Evolutionary conservation across 2,329 filamentous ascomycete species (phyloP), one percentile per base, ranked within the genome.

Genomic region (Talaromyces marneffei): DNA sequence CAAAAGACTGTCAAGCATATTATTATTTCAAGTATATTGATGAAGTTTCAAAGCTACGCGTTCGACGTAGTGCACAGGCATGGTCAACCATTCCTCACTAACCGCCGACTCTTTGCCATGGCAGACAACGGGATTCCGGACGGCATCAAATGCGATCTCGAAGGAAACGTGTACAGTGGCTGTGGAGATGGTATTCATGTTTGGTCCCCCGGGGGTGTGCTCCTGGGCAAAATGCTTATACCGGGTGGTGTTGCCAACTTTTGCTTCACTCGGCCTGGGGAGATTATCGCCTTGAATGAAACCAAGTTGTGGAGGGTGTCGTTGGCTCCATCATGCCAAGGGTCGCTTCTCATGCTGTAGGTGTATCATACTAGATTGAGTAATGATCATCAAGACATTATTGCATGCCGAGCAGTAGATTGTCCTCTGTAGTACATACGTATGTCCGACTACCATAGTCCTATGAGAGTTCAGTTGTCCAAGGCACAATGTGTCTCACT

Each of bases 191-290:
- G 82, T 0, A 72, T 85, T 29, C 77, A 83, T 62, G 76, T 85
- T 5, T 85, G 82, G 81, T 78, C 75, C 61, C 68, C 76, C 0
- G 74, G 74, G 0, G 83, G 82, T 0, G 75, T 68, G 2, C 66
- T 83, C 23, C 78, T 88, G 66, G 75, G 80, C 2, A 87, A 86
- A 72, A 83, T 88, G 39, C 81, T 81, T 64, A 71, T 83, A 0
- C 79, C 80, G 0, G 74, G 75, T 39, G 75, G 73, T 0, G 73
- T 73, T 2, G 78, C 80, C 2, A 83, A 82, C 66, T 82, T 83
- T 66, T 77, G 78, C 58, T 82, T 83, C 65, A 79, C 5, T 6
- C 3, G 16, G n/a, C 14, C 16, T n/a, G 37, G 33, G 10, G 33
- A 37, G 16, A 37, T 37, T 3, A 4, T 37, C 4, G 33, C 33